A percentile compares a stretch with the other conserved stretches of the same genome.
Conservation (phyloP, 1,139 yeast genomes). For the Wickerhamomyces sp. region DNA sequence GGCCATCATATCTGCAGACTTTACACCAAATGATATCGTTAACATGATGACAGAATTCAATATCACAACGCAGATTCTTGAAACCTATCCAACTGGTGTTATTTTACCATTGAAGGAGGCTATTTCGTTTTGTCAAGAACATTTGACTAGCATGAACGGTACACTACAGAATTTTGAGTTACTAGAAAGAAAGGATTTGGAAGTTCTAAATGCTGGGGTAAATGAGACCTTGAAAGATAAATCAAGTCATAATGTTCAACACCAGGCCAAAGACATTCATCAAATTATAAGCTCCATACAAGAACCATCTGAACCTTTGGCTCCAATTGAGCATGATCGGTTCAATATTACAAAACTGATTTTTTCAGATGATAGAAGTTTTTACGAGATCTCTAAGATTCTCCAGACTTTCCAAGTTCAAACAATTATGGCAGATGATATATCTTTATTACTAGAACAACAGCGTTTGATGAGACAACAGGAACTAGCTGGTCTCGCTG, state of each 20-base stretch:
- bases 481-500: constrained; percentile 58
- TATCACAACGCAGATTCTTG: constrained; percentile 48
- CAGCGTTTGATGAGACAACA: constrained; percentile 57
- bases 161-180: constrained; percentile 40
- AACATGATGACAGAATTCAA: constrained; percentile 54
- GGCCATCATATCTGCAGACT: constrained; percentile 50
- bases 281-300: constrained; percentile 42
- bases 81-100: constrained; percentile 72
- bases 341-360: constrained; percentile 64
- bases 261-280: constrained; percentile 38
- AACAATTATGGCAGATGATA: constrained; percentile 30
- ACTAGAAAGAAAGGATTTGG: constrained; percentile 65
- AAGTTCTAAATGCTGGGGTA: constrained; percentile 39
- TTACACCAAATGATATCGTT: constrained; percentile 48
- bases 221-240: constrained; percentile 41
- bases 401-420: constrained; percentile 70
- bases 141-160: constrained; percentile 39
- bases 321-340: constrained; percentile 61
- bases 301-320: constrained; percentile 43
- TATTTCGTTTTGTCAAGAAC: constrained; percentile 51
- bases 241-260: constrained; percentile 32
- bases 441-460: constrained; percentile 41
- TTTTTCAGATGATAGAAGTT: constrained; percentile 74
- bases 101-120: constrained; percentile 61
- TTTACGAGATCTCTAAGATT: constrained; percentile 54